Evolutionary conservation across 371 early-diverging fungal species (phyloP).

Genomic region (Entomophthora muscae): DNA sequence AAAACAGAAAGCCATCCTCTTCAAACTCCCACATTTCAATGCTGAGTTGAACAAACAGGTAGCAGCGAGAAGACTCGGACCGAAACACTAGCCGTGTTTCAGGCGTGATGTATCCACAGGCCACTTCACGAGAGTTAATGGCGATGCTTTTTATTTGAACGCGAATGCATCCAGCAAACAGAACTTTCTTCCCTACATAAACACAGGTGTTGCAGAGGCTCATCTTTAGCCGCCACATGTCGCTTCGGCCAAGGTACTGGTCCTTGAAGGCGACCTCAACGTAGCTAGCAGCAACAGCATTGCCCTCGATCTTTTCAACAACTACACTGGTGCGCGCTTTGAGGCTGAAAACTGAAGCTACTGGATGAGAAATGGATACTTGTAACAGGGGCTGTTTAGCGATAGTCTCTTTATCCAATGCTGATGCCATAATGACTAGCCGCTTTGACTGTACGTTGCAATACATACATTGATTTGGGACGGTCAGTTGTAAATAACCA

Average conservation of each 20-base stretch:
- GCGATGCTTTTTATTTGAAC: slow-evolving; percentile 73
- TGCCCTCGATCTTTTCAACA: slow-evolving; percentile 45
- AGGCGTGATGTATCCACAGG: slow-evolving; percentile 57
- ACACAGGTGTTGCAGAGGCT: slow-evolving; percentile 49
- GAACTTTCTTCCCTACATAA: slow-evolving; percentile 58
- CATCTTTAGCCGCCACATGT: slow-evolving; percentile 83
- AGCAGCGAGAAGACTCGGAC: slow-evolving; percentile 84
- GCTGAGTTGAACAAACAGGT: slow-evolving; percentile 88
- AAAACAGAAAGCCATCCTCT: slow-evolving; percentile 84
- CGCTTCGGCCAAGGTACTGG: slow-evolving; percentile 81
- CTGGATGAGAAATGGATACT: slow-evolving; percentile 28
- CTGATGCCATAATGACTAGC: slow-evolving; percentile 13
- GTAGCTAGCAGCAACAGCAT: slow-evolving; percentile 46
- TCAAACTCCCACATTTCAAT: slow-evolving; percentile 95
- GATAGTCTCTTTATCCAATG: not conserved
- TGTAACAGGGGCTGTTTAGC: slow-evolving; percentile 8
- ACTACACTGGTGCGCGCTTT: slow-evolving; percentile 39
- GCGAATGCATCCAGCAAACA: slow-evolving; percentile 51
- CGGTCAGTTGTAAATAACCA: slow-evolving; percentile 8
- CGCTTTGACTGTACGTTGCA: slow-evolving; percentile 13
- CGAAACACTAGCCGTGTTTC: slow-evolving; percentile 77
- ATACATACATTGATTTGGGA: no score
- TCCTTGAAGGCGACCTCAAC: slow-evolving; percentile 77
- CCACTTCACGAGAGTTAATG: slow-evolving; percentile 31
- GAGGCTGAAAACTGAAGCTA: slow-evolving; percentile 31